A percentile compares a stretch with the other conserved stretches of the same genome.
Evolutionary conservation across 768 basidiomycete genomes (phyloP).

Genomic region (Russula ochroleuca): DNA sequence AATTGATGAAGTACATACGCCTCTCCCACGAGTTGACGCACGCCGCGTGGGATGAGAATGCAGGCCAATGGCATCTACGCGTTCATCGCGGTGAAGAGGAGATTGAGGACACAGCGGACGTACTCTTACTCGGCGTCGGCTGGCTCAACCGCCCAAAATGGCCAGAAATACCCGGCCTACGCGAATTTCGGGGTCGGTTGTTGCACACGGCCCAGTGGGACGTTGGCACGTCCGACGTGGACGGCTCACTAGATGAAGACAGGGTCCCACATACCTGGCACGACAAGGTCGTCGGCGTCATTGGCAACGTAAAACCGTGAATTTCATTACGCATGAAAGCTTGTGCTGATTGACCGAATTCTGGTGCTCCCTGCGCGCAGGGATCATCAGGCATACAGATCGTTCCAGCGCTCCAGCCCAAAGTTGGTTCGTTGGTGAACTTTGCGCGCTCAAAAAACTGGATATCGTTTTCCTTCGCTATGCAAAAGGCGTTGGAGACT

Average conservation of each 20-base stretch:
- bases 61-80: constrained; percentile 14
- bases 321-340: too few relatives aligned
- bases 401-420: constrained; percentile 53
- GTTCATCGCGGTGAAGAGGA: constrained; percentile 26
- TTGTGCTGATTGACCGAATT: too few relatives aligned
- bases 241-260: constrained; percentile 34
- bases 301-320: constrained; percentile 49
- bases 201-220: constrained; percentile 61
- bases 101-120: constrained; percentile 52
- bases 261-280: constrained; percentile 45
- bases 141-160: constrained; percentile 55
- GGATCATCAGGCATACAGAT: constrained; percentile 62
- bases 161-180: constrained; percentile 60
- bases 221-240: constrained; percentile 24
- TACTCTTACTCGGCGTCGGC: constrained; percentile 55
- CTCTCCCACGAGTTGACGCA: constrained; percentile 41
- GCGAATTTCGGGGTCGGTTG: constrained; percentile 52
- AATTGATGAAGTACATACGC: constrained; percentile 49
- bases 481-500: constrained; percentile 40
- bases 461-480: constrained; percentile 46
- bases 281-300: constrained; percentile 51
- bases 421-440: constrained; percentile 46
- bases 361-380: constrained; percentile 33
- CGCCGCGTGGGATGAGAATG: constrained; percentile 16
- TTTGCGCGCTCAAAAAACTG: constrained; percentile 60